These are phyloP conservation scores for Entamoeba invadens DNA, from an alignment of 208 protist genomes.

Conservation along the genomic window DNA sequence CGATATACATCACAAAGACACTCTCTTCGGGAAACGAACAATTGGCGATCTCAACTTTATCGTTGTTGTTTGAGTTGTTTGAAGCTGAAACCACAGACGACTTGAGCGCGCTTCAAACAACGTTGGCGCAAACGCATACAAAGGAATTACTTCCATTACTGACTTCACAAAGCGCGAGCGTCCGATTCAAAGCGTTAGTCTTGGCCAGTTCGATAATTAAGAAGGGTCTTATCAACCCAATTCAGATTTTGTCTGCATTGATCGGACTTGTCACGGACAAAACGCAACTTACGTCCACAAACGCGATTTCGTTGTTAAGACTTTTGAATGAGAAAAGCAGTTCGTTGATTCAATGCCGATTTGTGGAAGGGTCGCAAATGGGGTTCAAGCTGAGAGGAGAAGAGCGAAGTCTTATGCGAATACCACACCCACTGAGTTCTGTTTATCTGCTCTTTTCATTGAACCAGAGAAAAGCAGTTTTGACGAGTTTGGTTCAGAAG, in stretches of 20 bases:
- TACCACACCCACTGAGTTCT: neutral
- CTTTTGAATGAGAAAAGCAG: neutral
- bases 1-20: neutral
- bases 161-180: neutral
- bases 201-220: neutral
- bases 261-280: neutral
- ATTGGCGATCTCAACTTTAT: neutral
- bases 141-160: neutral
- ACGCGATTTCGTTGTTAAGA: neutral
- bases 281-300: neutral
- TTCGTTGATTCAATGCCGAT: neutral
- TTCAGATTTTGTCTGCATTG: neutral
- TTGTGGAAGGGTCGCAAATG: neutral
- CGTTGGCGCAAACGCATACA: neutral
- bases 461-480: neutral
- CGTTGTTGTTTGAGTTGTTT: neutral
- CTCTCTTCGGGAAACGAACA: neutral
- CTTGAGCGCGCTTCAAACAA: neutral
- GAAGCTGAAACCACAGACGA: neutral
- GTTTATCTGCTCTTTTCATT: neutral
- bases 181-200: neutral
- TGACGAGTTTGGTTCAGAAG: neutral
- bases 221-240: neutral
- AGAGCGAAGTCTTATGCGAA: neutral
- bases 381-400: neutral